Evolutionary conservation across 768 basidiomycete species (phyloP).

Genomic region (Termitomyces sp.): DNA sequence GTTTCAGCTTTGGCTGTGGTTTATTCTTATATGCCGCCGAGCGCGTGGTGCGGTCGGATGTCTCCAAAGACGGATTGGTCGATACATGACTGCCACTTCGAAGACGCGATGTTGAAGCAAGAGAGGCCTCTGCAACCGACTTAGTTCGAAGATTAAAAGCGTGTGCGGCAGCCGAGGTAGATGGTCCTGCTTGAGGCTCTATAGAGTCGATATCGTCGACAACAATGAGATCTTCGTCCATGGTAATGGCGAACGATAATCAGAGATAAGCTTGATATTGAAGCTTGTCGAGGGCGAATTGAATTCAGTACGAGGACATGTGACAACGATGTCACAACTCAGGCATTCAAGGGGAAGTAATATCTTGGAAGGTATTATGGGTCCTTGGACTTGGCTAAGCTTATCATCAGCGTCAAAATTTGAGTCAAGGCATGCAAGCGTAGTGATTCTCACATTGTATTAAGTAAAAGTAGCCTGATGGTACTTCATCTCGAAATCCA

Average conservation of each 20-base stretch:
- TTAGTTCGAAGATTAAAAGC: conserved; percentile 17
- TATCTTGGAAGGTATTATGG: no score
- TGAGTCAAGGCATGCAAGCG: no score
- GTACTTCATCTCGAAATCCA: no score
- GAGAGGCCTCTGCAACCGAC: conserved; percentile 15
- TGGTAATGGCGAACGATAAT: conserved; percentile 10
- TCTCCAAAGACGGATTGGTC: conserved; percentile 20
- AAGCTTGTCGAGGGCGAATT: not conserved
- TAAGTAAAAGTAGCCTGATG: no score
- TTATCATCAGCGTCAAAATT: no score
- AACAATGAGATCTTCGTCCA: conserved; percentile 60
- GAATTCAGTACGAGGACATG: not conserved
- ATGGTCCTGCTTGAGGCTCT: conserved; percentile 28
- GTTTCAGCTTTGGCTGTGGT: conserved; percentile 74
- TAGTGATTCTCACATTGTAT: no score
- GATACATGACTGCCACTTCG: conserved; percentile 27
- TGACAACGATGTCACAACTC: not conserved
- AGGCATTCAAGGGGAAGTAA: no score
- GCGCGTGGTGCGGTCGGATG: conserved; percentile 50
- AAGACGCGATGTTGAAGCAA: conserved; percentile 24
- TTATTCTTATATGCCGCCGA: conserved; percentile 44
- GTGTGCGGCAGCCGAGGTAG: conserved; percentile 17
- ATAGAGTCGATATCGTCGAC: conserved; percentile 49
- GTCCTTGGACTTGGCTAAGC: no score
- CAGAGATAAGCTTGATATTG: no score